Conservation (phyloP, 148 eudicot genomes). For the Camellia japonica region DNA sequence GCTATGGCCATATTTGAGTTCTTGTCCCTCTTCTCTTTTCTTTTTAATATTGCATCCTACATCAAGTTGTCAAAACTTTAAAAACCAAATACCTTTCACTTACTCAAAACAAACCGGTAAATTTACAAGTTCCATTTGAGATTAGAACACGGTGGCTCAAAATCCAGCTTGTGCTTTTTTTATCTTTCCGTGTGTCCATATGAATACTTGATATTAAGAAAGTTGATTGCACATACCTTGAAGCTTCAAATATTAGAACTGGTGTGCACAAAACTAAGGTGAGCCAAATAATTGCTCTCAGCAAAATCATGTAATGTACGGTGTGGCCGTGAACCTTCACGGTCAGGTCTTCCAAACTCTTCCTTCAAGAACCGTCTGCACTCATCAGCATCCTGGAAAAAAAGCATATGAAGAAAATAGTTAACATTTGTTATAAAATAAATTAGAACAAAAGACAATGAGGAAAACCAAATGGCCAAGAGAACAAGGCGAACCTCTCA, state of each 20-base stretch:
- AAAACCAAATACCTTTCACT: background rate
- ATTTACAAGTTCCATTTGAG: background rate
- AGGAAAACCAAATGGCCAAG: background rate
- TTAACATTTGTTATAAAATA: background rate
- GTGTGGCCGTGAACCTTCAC: slow-evolving; percentile 53
- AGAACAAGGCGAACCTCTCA: background rate
- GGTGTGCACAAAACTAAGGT: slow-evolving; percentile 60
- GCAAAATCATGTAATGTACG: slow-evolving; percentile 94
- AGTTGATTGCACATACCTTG: slow-evolving; percentile 26
- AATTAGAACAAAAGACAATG: background rate
- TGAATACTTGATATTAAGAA: background rate
- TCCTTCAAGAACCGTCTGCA: slow-evolving; percentile 64
- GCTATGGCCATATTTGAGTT: too few species aligned
- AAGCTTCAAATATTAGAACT: slow-evolving; percentile 21
- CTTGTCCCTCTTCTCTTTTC: too few species aligned
- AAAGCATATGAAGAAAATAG: background rate
- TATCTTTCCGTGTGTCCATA: background rate
- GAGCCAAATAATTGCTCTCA: slow-evolving; percentile 78
- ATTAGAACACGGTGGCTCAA: background rate
- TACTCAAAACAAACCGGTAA: background rate
- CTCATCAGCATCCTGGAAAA: slow-evolving; percentile 68
- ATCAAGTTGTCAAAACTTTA: too few species aligned
- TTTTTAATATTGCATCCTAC: too few species aligned
- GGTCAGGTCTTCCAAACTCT: slow-evolving; percentile 51
- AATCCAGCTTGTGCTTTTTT: background rate